Base-by-base conservation (phyloP, 2,329 filamentous ascomycete genomes). In the Xylaria arbuscula region DNA sequence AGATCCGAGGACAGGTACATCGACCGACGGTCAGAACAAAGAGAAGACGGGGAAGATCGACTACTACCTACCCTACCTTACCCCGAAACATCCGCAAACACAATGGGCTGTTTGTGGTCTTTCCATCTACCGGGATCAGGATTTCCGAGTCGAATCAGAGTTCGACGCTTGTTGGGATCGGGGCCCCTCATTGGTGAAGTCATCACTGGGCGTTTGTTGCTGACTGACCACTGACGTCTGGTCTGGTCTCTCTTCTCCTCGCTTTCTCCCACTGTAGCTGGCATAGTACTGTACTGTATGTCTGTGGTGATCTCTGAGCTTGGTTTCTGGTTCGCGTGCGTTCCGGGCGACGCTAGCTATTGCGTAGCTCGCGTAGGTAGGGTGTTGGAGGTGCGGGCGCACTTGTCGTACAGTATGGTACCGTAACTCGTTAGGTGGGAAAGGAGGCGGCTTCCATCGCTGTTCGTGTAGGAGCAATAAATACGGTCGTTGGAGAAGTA, bases 101-200 rank as follows among this genome's bases (percentile, higher is more conserved):
- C 17, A 32, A 22, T 32, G 40, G 22, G 38, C 48, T 10, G 54
- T 55, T 36, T n/a, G 9, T 54, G 22, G 19, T n/a, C 28, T 47
- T 28, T 51, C n/a, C n/a, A 42, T 22, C 55, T 22, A 10, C 40
- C 40, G 22, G 55, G 32, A 36, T 51, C 51, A 24, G 32, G 59
- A 8, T 19, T 47, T 36, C 22, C n/a, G n/a, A 42, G 32, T 45
- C 55, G 42, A 66, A 68, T 61, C 69, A 70, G 59, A 69, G 61
- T 69, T 70, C 57, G 34, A 55, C 64, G 56, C 61, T 66, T 65
- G 56, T 65, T 55, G 59, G 69, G 68, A 72, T 68, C 56, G 61
- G 34, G 3, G 5, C 64, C 64, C 70, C 57, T 66, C 55, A 73
- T 74, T 74, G 73, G 72, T 72, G 73, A 75, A 72, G 75, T 75